Base-by-base conservation (phyloP, 441 rosid species). In the Bruguiera hainesii region DNA sequence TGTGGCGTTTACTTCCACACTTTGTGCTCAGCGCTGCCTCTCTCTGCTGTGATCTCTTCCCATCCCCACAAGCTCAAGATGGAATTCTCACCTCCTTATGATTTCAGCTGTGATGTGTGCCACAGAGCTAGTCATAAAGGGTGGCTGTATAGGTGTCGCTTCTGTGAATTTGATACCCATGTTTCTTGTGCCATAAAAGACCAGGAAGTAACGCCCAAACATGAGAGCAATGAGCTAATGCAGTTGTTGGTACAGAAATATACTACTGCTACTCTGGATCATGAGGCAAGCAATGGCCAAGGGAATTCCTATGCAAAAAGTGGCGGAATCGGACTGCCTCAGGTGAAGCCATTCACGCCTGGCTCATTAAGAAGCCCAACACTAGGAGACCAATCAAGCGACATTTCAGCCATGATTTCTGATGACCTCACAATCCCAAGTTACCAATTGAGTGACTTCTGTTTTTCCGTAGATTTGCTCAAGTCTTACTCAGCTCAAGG, bases 81-180 rank as follows among this genome's bases (percentile, higher is more conserved):
- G 29, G 78, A 83, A 62, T 80, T 79, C 62, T 81, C 81, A 18
- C 83, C 77, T 30, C 84, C 87, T 0, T 75, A 75, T 50, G 81
- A 77, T 23, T 81, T 83, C 61, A 56, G 58, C 64, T 87, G 89
- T 68, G 86, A 82, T 64, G 29, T 79, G 30, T 87, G 92, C 74
- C 52, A 60, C 20, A 69, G 75, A 26, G 71, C 79, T 8, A 63
- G 79, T 64, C 66, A 66, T 60, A 68, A 60, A 9, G 85, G 81
- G 7, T 85, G 89, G 92, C 77, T 87, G 0, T 84, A 84, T 65
- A 67, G 85, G 42, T 87, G 92, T 64, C 71, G 66, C 7, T 70
- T 68, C 57, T 87, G 88, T 56, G 89, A 82, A 61, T 87, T 81
- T 30, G 82, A 87, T 61, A 55, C 83, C 5, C 88, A 87, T 71